Percentiles rank a stretch among this genome's conserved stretches.
phyloP scores from a whole-genome alignment of 345 rosid species.

The Bretschneidera sinensis region DNA sequence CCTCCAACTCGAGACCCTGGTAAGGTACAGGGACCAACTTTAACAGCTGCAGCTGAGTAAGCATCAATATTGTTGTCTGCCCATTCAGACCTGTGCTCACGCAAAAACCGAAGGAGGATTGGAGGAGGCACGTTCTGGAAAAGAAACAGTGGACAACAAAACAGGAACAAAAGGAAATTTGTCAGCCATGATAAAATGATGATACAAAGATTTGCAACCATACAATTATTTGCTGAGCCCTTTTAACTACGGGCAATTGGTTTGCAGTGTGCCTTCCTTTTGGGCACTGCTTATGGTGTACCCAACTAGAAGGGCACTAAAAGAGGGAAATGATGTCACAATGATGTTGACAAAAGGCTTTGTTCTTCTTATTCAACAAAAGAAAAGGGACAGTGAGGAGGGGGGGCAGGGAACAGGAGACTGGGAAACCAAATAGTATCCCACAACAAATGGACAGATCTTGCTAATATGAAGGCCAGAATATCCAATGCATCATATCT shows the following conservation, averaged over 20 bases:
- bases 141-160: neutral
- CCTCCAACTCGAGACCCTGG: conserved; percentile 78
- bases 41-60: conserved; percentile 89
- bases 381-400: neutral
- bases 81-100: conserved; percentile 99
- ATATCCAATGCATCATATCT: neutral
- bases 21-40: conserved; percentile 83
- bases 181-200: neutral
- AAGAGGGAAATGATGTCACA: too few species aligned
- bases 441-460: neutral
- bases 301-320: neutral
- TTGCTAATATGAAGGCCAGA: neutral
- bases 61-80: conserved; percentile 96
- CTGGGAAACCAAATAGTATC: too few species aligned
- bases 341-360: too few species aligned
- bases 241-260: neutral
- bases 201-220: neutral
- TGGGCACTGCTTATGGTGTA: neutral
- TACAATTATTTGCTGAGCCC: neutral
- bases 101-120: conserved; percentile 85
- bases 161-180: neutral
- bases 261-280: neutral
- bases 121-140: conserved; percentile 96
- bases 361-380: too few species aligned
- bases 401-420: neutral